Evolutionary conservation across 768 basidiomycete species (phyloP).

Genomic region (Hysterangium stoloniferum): DNA sequence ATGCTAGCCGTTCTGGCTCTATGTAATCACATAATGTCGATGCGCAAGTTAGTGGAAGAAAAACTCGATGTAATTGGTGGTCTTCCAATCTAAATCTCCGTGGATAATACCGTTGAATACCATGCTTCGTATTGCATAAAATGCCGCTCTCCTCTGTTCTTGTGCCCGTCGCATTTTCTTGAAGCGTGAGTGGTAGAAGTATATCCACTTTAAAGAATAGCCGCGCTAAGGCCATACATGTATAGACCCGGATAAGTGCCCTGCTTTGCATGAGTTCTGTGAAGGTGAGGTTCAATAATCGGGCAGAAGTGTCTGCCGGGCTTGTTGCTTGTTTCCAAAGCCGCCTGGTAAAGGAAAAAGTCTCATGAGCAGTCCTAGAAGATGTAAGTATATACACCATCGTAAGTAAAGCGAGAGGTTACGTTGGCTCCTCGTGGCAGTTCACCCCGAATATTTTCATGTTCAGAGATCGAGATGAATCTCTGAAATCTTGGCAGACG

Average conservation of each 20-base stretch:
- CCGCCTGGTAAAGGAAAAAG: background rate
- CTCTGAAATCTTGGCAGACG: no score
- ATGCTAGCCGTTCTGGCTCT: background rate
- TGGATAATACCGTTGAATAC: no score
- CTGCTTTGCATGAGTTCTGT: background rate
- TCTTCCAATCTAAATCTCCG: background rate
- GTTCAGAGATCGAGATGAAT: no score
- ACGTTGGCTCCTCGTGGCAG: no score
- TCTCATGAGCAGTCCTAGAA: background rate
- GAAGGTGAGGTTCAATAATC: background rate
- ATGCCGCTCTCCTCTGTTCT: background rate
- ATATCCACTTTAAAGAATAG: constrained; percentile 2
- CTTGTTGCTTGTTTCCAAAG: background rate
- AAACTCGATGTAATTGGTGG: constrained; percentile 2
- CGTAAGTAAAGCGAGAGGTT: no score
- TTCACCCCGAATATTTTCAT: no score
- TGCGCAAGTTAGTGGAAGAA: constrained; percentile 4
- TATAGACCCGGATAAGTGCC: background rate
- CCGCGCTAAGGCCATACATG: constrained; percentile 1
- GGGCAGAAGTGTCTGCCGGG: background rate
- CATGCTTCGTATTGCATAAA: no score
- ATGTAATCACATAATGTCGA: constrained; percentile 3
- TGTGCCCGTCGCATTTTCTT: background rate
- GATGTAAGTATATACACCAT: no score
- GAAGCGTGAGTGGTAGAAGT: background rate